These are phyloP conservation scores for Geotrichum klebahnii DNA, from an alignment of 1,139 yeast genomes.

Conservation along the genomic window DNA sequence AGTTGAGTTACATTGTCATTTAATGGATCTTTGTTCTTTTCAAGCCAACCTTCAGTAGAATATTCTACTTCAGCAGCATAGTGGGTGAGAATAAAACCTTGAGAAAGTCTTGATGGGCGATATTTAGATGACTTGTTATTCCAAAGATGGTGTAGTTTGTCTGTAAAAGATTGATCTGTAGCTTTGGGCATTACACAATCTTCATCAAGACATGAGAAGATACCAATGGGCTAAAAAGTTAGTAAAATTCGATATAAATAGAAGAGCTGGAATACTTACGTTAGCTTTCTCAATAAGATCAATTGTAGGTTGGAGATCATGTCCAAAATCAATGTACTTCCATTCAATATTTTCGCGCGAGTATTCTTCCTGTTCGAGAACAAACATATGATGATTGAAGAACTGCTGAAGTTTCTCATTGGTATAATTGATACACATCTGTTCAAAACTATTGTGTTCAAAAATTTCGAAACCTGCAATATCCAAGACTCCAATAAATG, in stretches of 20 bases:
- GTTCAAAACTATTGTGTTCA: conserved; percentile 87
- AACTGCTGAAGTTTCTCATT: conserved; percentile 95
- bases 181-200: conserved; percentile 94
- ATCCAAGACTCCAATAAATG: conserved; percentile 89
- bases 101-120: conserved; percentile 57
- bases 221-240: conserved; percentile 58
- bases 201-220: conserved; percentile 86
- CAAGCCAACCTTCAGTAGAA: conserved; percentile 86
- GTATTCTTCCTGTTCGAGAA: conserved; percentile 93
- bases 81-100: conserved; percentile 72
- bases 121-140: conserved; percentile 57
- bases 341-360: conserved; percentile 89
- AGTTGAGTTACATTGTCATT: conserved; percentile 66
- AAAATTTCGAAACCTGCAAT: conserved; percentile 98
- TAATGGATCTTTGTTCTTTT: conserved; percentile 90
- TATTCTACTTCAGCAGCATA: conserved; percentile 96
- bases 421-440: conserved; percentile 91
- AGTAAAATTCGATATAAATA: neutral
- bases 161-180: conserved; percentile 75
- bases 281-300: conserved; percentile 73
- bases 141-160: conserved; percentile 67
- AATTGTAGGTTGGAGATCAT: conserved; percentile 89
- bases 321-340: conserved; percentile 97
- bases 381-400: conserved; percentile 96
- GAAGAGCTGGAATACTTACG: conserved; percentile 14